Percentiles rank a stretch among this genome's conserved stretches.
Evolutionary conservation across 2,329 filamentous ascomycete species (phyloP).

Genomic region (Sphaceloma murrayae): DNA sequence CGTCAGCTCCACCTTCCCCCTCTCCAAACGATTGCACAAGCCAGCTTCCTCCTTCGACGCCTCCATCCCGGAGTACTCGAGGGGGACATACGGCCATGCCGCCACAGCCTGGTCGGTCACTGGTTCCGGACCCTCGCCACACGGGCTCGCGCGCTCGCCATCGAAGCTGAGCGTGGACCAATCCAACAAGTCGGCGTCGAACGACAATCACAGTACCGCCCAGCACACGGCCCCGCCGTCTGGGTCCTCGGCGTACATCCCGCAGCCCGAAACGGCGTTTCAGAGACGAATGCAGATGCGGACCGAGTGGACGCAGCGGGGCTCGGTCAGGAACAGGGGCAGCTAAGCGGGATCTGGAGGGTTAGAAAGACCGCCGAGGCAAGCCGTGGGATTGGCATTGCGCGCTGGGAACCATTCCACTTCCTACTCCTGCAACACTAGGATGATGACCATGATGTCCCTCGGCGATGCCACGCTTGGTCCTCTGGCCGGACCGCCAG

Average conservation of each 20-base stretch:
- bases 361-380: no score
- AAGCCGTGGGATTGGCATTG: no score
- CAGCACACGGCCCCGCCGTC: not conserved
- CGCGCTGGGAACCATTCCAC: no score
- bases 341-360: no score
- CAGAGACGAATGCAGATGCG: conserved; percentile 12
- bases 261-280: conserved; percentile 1
- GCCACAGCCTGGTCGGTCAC: conserved; percentile 14
- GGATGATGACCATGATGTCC: no score
- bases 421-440: no score
- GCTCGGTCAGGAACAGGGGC: conserved; percentile 1
- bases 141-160: not conserved
- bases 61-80: conserved; percentile 9
- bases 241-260: not conserved
- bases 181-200: not conserved
- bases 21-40: conserved; percentile 10
- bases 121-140: conserved; percentile 4
- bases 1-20: not conserved
- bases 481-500: no score
- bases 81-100: conserved; percentile 3
- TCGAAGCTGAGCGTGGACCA: conserved; percentile 6
- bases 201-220: not conserved
- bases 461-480: no score
- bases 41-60: conserved; percentile 6
- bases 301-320: conserved; percentile 6